phyloP scores from a whole-genome alignment of 352 stramenopile genomes.

The Pythium utonaiense region DNA sequence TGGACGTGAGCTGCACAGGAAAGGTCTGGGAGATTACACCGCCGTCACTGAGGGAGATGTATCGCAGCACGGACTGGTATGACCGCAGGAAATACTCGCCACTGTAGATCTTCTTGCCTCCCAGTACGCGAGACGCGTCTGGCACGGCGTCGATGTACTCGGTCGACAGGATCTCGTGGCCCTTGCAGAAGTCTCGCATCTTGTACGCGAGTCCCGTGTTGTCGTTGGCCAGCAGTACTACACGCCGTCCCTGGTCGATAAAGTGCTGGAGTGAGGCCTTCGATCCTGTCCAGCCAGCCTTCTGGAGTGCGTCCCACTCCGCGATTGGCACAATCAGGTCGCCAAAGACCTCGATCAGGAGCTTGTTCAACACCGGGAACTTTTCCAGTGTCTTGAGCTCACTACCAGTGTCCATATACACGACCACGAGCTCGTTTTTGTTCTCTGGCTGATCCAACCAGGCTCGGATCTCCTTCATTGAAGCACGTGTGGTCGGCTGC shows the following conservation, averaged over 20 bases:
- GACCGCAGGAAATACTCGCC: constrained; percentile 42
- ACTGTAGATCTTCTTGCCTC: constrained; percentile 46
- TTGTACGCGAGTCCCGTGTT: constrained; percentile 39
- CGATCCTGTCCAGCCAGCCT: constrained; percentile 27
- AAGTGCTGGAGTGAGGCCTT: constrained; percentile 34
- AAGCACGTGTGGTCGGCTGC: constrained; percentile 27
- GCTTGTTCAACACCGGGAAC: constrained; percentile 27
- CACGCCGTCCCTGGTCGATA: constrained; percentile 32
- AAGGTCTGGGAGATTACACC: constrained; percentile 25
- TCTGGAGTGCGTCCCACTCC: constrained; percentile 30
- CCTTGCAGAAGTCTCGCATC: constrained; percentile 37
- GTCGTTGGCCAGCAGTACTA: constrained; percentile 44
- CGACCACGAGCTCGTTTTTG: constrained; percentile 36
- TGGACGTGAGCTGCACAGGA: constrained; percentile 30
- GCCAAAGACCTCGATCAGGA: constrained; percentile 40
- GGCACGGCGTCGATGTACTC: constrained; percentile 38
- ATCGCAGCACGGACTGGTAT: constrained; percentile 43
- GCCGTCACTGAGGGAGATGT: constrained; percentile 39
- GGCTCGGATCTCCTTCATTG: constrained; percentile 40
- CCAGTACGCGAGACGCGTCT: constrained; percentile 29
- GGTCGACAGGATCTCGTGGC: constrained; percentile 32
- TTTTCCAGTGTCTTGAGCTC: constrained; percentile 35
- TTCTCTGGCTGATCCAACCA: constrained; percentile 43
- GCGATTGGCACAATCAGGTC: constrained; percentile 36
- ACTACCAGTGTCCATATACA: constrained; percentile 50